Conservation (phyloP, 768 basidiomycete species). For the Leucocoprinus birnbaumii region DNA sequence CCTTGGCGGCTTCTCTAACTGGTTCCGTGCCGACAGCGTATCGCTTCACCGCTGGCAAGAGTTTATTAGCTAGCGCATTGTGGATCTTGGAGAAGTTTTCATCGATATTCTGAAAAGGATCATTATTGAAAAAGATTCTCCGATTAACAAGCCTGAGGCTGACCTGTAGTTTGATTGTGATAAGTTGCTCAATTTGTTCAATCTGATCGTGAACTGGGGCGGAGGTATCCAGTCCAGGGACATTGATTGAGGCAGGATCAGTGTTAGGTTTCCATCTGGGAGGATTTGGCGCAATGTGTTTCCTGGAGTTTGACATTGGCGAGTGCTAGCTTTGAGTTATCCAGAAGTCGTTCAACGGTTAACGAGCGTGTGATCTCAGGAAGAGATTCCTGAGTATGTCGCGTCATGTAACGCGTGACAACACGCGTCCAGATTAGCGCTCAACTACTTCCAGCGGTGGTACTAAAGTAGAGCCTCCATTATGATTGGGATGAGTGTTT, state of each 20-base stretch:
- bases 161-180: slow-evolving; percentile 89
- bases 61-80: slow-evolving; percentile 70
- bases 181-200: slow-evolving; percentile 94
- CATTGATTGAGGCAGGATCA: slow-evolving; percentile 59
- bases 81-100: slow-evolving; percentile 92
- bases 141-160: slow-evolving; percentile 6
- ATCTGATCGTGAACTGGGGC: slow-evolving; percentile 79
- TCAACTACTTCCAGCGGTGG: no score
- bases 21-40: slow-evolving; percentile 87
- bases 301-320: slow-evolving; percentile 24
- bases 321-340: not conserved
- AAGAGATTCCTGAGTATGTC: no score
- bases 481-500: no score
- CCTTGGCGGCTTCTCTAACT: slow-evolving; percentile 88
- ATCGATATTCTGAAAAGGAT: slow-evolving; percentile 71
- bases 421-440: not conserved
- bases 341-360: no score
- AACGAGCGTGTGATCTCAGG: no score
- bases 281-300: slow-evolving; percentile 54
- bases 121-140: not conserved
- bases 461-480: no score
- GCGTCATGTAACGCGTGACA: not conserved
- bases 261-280: slow-evolving; percentile 64
- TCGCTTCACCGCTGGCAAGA: slow-evolving; percentile 87
- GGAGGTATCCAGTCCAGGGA: slow-evolving; percentile 70